Conservation (phyloP, 2,329 filamentous ascomycete genomes). For the Akanthomyces uredinophilus region DNA sequence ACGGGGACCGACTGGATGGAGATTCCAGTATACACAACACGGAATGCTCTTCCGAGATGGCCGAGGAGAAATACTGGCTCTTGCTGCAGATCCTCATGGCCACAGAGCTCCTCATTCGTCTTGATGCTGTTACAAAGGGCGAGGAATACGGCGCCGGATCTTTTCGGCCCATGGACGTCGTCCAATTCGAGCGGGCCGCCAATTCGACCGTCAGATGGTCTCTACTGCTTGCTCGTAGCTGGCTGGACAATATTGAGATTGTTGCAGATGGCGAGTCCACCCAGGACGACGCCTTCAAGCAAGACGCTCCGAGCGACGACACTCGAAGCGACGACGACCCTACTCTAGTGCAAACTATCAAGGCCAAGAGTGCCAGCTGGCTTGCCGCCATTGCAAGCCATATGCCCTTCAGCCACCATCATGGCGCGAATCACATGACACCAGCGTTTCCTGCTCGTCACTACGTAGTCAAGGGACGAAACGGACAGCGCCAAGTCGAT, state of each 20-base stretch:
- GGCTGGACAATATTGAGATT: slow-evolving; percentile 64
- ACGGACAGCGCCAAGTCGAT: slow-evolving; percentile 54
- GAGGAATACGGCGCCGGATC: slow-evolving; percentile 49
- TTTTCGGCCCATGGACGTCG: slow-evolving; percentile 51
- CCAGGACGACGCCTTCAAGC: neutral
- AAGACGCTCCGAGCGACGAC: slow-evolving; percentile 7
- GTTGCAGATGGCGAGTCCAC: slow-evolving; percentile 35
- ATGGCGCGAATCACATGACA: slow-evolving; percentile 28
- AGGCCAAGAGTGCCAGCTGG: slow-evolving; percentile 41
- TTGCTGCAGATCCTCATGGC: slow-evolving; percentile 60
- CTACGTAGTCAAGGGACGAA: slow-evolving; percentile 51
- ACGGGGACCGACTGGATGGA: slow-evolving; percentile 49
- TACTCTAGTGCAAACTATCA: slow-evolving; percentile 17
- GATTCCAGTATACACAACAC: slow-evolving; percentile 47
- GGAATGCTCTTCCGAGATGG: slow-evolving; percentile 44
- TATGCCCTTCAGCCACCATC: slow-evolving; percentile 41
- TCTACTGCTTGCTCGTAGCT: slow-evolving; percentile 56
- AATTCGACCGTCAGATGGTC: slow-evolving; percentile 63
- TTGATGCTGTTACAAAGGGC: slow-evolving; percentile 58
- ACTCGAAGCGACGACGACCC: neutral
- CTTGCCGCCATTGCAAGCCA: slow-evolving; percentile 53
- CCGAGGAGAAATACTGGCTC: slow-evolving; percentile 62
- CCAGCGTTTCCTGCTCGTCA: slow-evolving; percentile 27
- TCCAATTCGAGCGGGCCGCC: slow-evolving; percentile 57
- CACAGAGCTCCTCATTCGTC: slow-evolving; percentile 59